Evolutionary conservation across 2,329 filamentous ascomycete species (phyloP), one percentile per base, ranked within the genome.

Genomic region (Trichoderma koningii): DNA sequence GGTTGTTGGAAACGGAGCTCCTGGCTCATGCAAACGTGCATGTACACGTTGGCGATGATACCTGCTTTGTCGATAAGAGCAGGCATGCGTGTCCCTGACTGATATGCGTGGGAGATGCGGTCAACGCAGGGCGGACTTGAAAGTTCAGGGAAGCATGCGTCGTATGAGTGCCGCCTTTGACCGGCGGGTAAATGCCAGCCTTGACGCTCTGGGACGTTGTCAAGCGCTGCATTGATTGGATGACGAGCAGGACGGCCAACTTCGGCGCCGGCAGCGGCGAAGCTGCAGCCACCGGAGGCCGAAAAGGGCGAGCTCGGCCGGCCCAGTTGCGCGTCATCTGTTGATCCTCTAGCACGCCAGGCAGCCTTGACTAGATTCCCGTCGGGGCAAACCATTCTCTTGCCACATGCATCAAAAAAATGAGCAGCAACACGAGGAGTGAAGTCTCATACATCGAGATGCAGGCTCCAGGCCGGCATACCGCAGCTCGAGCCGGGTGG

Each of bases 271-370:
- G 61, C 61, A 63, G 7, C 51, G 60, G 57, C 38, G 34, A 12
- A 52, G 48, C 57, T 62, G 61, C 59, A 62, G 48, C 44, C 52
- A 55, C 60, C 42, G 61, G 61, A 41, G 28, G 51, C 7, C 42
- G 47, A 34, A 50, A 48, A 55, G 21, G 26, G 51, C 51, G 51
- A 34, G 26, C 42, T 19, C 19, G 60, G 51, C 45, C 55, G 51
- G 51, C 21, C 14, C 26, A 47, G 55, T 55, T 55, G 26, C 61
- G 17, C 41, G 51, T 55, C 61, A 55, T 41, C 48, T 55, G 52
- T 10, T 9, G 38, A 62, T 53, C 47, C 48, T 28, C 6, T 15
- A 6, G 34, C 30, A 14, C 10, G 28, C 14, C 44, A 21, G 57
- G 47, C n/a, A 34, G n/a, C 59, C 48, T 52, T 30, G 14, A 21